Percentiles rank a stretch among this genome's conserved stretches.
Conservation (phyloP, 78 protist species). For the Pigoraptor vietnamica region DNA sequence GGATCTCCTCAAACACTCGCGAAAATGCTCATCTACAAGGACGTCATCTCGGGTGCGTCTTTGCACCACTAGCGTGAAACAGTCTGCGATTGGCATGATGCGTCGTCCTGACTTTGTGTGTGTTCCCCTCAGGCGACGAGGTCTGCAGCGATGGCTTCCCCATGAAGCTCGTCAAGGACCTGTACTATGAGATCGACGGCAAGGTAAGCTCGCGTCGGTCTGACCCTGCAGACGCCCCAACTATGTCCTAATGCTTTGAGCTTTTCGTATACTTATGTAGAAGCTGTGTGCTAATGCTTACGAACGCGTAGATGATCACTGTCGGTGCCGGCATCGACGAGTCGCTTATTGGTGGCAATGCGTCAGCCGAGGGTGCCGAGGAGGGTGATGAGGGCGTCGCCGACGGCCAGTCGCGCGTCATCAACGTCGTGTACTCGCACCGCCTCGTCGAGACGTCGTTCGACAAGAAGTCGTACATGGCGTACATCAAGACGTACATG, state of each 20-base stretch:
- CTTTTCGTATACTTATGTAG: no score
- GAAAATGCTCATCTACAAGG: conserved; percentile 9
- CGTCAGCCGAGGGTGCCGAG: conserved; percentile 43
- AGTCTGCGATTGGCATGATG: background rate
- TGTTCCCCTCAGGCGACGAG: conserved; percentile 39
- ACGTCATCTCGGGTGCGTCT: conserved; percentile 17
- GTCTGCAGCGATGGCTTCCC: conserved; percentile 47
- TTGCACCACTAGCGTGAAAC: no score
- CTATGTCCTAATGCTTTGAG: no score
- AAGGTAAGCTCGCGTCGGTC: conserved; percentile 25
- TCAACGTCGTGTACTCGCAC: conserved; percentile 43
- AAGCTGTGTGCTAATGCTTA: no score
- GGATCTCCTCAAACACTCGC: no score
- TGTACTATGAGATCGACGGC: conserved; percentile 56
- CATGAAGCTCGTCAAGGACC: conserved; percentile 18
- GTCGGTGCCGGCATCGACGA: conserved; percentile 28
- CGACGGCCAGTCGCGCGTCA: conserved; percentile 23
- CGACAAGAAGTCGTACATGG: conserved; percentile 63
- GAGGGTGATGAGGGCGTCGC: conserved; percentile 38
- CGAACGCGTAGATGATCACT: background rate
- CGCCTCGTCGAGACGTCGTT: conserved; percentile 28
- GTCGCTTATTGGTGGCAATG: conserved; percentile 61
- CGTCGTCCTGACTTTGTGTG: background rate
- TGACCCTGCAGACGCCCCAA: no score
- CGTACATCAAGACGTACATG: conserved; percentile 72